These are phyloP conservation scores for Penicillium rolfsii DNA, from an alignment of 2,329 filamentous ascomycete species.

Conservation along the genomic window DNA sequence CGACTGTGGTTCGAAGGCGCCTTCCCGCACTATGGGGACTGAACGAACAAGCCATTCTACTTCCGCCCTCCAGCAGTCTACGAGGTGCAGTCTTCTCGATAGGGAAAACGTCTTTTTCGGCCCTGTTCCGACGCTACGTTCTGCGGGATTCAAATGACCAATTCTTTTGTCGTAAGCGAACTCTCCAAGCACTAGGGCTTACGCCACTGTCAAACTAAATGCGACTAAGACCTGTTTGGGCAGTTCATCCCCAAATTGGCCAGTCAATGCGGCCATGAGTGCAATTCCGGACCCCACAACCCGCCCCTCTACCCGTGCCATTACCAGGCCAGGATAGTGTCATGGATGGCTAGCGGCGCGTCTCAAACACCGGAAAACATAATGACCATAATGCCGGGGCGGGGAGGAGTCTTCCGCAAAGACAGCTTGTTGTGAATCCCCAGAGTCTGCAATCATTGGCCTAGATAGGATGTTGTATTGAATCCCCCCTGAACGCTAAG, in stretches of 20 bases:
- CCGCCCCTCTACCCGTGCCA: conserved; percentile 8
- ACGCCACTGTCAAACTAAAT: conserved; percentile 10
- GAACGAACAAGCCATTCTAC: background rate
- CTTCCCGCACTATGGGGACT: background rate
- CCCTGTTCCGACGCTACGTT: background rate
- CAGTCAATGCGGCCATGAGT: conserved; percentile 11
- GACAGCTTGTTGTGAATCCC: conserved; percentile 2
- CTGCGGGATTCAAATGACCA: background rate
- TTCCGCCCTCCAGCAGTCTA: background rate
- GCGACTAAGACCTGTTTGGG: background rate
- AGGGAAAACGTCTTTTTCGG: background rate
- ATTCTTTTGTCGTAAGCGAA: background rate
- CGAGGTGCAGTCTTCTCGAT: background rate
- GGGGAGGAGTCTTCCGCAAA: background rate
- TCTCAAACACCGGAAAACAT: conserved; percentile 5
- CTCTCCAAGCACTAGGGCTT: conserved; percentile 8
- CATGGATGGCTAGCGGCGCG: background rate
- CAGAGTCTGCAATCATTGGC: background rate
- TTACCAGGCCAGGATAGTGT: background rate
- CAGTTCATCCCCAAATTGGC: background rate
- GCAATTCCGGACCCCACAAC: conserved; percentile 16
- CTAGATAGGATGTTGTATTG: background rate
- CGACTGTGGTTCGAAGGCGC: background rate
- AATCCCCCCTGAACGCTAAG: background rate
- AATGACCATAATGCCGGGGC: background rate